phyloP scores from a whole-genome alignment of 192 early-diverging fungal species.

The Linnemannia exigua region DNA sequence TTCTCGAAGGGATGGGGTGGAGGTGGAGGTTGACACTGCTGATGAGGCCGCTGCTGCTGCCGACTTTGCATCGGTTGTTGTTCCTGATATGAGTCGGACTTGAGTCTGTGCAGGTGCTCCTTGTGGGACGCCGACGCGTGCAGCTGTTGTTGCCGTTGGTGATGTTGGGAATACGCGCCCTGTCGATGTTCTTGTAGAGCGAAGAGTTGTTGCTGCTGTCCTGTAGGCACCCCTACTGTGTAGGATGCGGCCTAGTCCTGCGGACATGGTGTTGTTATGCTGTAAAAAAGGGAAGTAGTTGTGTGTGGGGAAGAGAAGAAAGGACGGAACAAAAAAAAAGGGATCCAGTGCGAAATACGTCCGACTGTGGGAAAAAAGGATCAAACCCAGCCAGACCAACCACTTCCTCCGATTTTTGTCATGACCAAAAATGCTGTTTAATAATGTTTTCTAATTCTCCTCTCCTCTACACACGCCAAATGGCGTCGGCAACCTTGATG shows the following conservation, averaged over 20 bases:
- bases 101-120: neutral
- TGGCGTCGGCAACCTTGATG: constrained; percentile 82
- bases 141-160: neutral
- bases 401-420: neutral
- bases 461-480: constrained; percentile 38
- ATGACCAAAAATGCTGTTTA: neutral
- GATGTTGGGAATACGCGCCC: neutral
- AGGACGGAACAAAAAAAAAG: neutral
- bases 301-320: neutral
- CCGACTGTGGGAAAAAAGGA: constrained; percentile 3
- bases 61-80: neutral
- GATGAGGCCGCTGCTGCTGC: neutral
- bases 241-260: constrained; percentile 43
- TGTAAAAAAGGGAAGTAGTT: neutral
- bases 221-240: constrained; percentile 14
- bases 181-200: neutral
- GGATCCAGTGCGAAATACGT: neutral
- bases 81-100: neutral
- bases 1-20: constrained; percentile 26
- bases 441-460: neutral
- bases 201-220: constrained; percentile 10
- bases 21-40: neutral
- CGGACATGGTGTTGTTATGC: constrained; percentile 23
- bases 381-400: neutral
- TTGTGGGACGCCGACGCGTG: neutral